Conservation (phyloP, 306 rosid species). For the Cucurbita ficifolia region DNA sequence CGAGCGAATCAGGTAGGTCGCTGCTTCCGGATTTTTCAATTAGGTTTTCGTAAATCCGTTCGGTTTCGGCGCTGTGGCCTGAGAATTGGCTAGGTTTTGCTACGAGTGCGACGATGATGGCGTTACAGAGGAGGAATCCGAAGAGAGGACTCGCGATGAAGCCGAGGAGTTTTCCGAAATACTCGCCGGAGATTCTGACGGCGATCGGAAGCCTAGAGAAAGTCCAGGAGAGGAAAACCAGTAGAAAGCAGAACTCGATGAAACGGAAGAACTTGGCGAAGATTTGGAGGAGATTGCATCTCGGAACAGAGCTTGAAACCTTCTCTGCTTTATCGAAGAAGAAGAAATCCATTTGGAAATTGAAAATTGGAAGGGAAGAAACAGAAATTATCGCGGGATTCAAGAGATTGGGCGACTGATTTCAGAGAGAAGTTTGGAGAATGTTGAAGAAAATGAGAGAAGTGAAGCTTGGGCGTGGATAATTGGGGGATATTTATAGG, state of each 20-base stretch:
- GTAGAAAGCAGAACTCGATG: conserved; percentile 20
- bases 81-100: conserved; percentile 28
- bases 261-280: conserved; percentile 34
- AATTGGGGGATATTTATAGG: neutral
- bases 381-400: too few species aligned
- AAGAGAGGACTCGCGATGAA: conserved; percentile 42
- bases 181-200: conserved; percentile 26
- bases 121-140: conserved; percentile 55
- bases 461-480: conserved; percentile 1
- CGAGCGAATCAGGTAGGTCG: neutral
- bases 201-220: conserved; percentile 46
- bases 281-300: conserved; percentile 18
- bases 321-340: conserved; percentile 21
- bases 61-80: neutral
- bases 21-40: neutral
- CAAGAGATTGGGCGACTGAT: neutral
- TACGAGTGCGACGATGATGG: conserved; percentile 42
- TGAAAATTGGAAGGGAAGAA: too few species aligned
- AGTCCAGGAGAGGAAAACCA: conserved; percentile 35
- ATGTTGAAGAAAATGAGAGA: neutral
- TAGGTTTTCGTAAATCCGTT: conserved; percentile 13
- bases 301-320: conserved; percentile 9
- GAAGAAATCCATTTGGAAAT: conserved; percentile 23
- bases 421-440: neutral
- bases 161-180: conserved; percentile 17